phyloP scores from a whole-genome alignment of 352 stramenopile species.

The Globisporangium heterothallicum region DNA sequence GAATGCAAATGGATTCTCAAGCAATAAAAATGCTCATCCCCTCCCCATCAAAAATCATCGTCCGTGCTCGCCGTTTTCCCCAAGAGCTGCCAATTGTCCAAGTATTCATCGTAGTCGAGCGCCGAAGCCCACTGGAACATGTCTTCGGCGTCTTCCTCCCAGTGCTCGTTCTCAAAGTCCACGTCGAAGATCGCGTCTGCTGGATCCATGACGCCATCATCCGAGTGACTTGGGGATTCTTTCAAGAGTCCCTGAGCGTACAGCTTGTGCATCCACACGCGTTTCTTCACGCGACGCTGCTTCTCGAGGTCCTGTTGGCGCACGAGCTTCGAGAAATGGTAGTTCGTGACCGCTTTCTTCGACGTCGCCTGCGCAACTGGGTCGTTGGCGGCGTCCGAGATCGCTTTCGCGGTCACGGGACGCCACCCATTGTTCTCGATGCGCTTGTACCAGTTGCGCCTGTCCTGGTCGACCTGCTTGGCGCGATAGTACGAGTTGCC shows the following conservation, averaged over 20 bases:
- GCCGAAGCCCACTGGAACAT: conserved; percentile 66
- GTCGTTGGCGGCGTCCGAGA: conserved; percentile 55
- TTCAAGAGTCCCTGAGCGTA: conserved; percentile 55
- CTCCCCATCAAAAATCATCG: conserved; percentile 2
- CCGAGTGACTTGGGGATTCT: conserved; percentile 13
- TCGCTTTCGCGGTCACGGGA: conserved; percentile 77
- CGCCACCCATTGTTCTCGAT: conserved; percentile 91
- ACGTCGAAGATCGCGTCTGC: conserved; percentile 40
- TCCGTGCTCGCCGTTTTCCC: conserved; percentile 54
- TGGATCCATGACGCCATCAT: conserved; percentile 10
- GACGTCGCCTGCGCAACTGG: conserved; percentile 46
- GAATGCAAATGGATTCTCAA: no score
- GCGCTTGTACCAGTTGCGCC: conserved; percentile 76
- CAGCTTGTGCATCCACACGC: conserved; percentile 77
- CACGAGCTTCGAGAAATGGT: conserved; percentile 48
- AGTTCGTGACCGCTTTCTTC: conserved; percentile 21
- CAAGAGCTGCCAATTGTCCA: conserved; percentile 55
- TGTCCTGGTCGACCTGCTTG: conserved; percentile 43
- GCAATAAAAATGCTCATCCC: no score
- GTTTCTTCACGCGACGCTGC: conserved; percentile 57
- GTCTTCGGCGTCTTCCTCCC: conserved; percentile 58
- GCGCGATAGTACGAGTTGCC: conserved; percentile 69
- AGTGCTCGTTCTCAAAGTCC: conserved; percentile 63
- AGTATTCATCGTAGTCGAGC: conserved; percentile 74
- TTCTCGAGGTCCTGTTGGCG: conserved; percentile 48